A percentile compares a stretch with the other conserved stretches of the same genome.
Evolutionary conservation across 352 stramenopile species (phyloP).

Genomic region (Pythium pyrilobum): DNA sequence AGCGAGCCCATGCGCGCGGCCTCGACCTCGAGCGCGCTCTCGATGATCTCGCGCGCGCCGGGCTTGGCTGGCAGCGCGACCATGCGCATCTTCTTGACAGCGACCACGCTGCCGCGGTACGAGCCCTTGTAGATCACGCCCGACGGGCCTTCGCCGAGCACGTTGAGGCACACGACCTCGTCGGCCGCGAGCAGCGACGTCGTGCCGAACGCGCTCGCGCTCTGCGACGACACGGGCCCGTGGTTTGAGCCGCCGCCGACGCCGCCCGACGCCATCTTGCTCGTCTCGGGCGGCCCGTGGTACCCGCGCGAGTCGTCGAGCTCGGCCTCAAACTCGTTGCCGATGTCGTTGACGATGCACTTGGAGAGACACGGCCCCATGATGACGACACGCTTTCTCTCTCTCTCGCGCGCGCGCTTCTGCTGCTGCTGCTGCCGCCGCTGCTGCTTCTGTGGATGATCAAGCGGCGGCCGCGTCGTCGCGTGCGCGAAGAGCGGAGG

Average conservation of each 20-base stretch:
- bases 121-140: constrained; percentile 83
- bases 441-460: too few species aligned
- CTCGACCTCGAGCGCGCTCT: constrained; percentile 80
- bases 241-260: neutral
- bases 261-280: constrained; percentile 8
- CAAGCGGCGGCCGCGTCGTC: too few species aligned
- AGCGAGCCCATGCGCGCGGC: constrained; percentile 85
- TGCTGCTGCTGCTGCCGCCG: too few species aligned
- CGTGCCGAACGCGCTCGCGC: constrained; percentile 46
- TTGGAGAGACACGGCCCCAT: constrained; percentile 86
- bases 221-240: neutral
- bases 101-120: constrained; percentile 79
- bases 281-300: constrained; percentile 34
- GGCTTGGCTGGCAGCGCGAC: constrained; percentile 48
- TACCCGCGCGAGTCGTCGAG: constrained; percentile 67
- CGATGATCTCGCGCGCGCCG: constrained; percentile 60
- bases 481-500: too few species aligned
- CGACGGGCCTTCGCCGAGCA: constrained; percentile 73
- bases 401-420: too few species aligned
- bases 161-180: constrained; percentile 75
- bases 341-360: constrained; percentile 83
- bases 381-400: neutral
- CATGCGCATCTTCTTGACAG: constrained; percentile 88
- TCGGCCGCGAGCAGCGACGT: constrained; percentile 76
- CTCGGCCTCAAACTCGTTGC: constrained; percentile 76